Evolutionary conservation across 1,139 yeast species (phyloP).

Genomic region (Geotrichum candidum): DNA sequence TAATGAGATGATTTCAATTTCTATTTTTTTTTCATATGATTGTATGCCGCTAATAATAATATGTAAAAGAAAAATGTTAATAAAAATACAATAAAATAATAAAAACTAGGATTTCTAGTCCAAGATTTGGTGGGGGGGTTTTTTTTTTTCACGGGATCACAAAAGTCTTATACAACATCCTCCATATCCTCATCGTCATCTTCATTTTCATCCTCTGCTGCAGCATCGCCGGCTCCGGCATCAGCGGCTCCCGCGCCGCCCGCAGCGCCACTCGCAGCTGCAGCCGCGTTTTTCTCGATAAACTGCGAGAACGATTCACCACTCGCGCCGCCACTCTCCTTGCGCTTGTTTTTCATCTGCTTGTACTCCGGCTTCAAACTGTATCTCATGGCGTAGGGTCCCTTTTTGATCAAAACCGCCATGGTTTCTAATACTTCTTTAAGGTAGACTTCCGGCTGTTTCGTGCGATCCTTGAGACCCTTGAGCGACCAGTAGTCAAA

Average conservation of each 20-base stretch:
- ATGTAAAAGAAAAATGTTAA: too few relatives aligned
- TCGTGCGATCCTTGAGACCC: conserved; percentile 87
- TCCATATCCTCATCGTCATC: not conserved
- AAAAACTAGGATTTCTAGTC: not conserved
- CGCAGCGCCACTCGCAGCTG: not conserved
- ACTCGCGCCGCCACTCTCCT: conserved; percentile 31
- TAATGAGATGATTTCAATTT: too few relatives aligned
- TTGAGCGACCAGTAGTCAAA: conserved; percentile 96
- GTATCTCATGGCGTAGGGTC: conserved; percentile 92
- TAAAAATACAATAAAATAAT: too few relatives aligned
- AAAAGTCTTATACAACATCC: not conserved
- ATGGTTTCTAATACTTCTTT: conserved; percentile 87
- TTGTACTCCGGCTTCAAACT: conserved; percentile 86
- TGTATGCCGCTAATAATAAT: too few relatives aligned
- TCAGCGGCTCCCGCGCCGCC: not conserved
- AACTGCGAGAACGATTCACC: conserved; percentile 25
- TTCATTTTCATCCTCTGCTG: not conserved
- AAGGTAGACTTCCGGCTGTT: conserved; percentile 90
- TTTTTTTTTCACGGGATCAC: too few relatives aligned
- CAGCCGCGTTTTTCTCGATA: conserved; percentile 22
- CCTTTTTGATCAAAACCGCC: conserved; percentile 85
- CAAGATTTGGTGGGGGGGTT: not conserved
- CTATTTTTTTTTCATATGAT: too few relatives aligned
- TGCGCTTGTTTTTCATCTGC: conserved; percentile 24
- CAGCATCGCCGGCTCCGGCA: not conserved